A percentile compares a stretch with the other conserved stretches of the same genome.
Conservation (phyloP, 2,329 filamentous ascomycete genomes). For the Chaetomium sp. region DNA sequence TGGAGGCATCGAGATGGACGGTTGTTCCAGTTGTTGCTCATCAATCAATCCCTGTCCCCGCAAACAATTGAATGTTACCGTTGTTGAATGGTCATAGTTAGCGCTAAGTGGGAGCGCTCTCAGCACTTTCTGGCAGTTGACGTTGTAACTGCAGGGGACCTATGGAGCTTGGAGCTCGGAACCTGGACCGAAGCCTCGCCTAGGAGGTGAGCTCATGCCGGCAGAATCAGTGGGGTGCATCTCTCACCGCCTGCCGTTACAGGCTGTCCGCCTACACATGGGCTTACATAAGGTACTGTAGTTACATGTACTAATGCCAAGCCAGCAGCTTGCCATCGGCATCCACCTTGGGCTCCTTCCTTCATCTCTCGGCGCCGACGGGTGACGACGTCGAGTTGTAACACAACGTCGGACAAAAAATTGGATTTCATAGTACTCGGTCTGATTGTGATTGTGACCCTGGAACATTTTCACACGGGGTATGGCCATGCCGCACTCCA, state of each 20-base stretch:
- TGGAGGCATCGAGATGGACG: conserved; percentile 26
- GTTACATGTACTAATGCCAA: too few species aligned
- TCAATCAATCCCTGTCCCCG: conserved; percentile 21
- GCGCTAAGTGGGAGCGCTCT: not conserved
- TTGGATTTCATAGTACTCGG: not conserved
- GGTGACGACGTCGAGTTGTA: not conserved
- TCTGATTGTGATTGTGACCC: not conserved
- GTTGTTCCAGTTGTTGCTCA: not conserved
- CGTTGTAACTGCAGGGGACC: not conserved
- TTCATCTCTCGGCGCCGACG: not conserved
- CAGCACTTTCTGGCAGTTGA: not conserved
- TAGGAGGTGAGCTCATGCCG: conserved; percentile 6
- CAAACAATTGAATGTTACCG: not conserved
- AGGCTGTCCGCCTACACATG: not conserved
- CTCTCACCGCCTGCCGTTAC: conserved; percentile 16
- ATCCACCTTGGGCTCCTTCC: too few species aligned
- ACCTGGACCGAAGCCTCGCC: too few species aligned
- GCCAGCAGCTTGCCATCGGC: too few species aligned
- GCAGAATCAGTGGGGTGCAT: conserved; percentile 17
- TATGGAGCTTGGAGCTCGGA: not conserved
- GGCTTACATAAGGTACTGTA: too few species aligned
- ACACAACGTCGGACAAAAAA: not conserved
- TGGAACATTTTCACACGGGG: not conserved
- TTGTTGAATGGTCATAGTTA: conserved; percentile 9
- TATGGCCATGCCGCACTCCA: not conserved